phyloP scores from a whole-genome alignment of 805 yeast species.

The Phaffomyces opuntiae region DNA sequence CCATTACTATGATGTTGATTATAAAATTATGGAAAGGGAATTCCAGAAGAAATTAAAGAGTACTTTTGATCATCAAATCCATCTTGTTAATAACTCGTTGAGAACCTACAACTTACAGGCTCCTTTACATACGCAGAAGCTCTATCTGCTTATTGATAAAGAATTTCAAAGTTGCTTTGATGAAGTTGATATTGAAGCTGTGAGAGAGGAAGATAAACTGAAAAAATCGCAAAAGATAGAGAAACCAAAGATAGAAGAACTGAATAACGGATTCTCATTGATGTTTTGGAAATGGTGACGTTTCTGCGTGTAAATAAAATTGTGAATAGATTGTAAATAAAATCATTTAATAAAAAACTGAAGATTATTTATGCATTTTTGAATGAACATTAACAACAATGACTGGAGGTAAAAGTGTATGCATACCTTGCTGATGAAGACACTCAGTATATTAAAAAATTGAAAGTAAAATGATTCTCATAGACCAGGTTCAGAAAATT shows the following conservation, averaged over 20 bases:
- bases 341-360: no score
- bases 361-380: no score
- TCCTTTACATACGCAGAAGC: constrained; percentile 49
- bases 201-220: constrained; percentile 3
- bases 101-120: constrained; percentile 60
- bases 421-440: background rate
- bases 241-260: background rate
- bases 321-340: no score
- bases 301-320: background rate
- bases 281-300: constrained; percentile 6
- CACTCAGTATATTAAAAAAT: no score
- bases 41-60: constrained; percentile 13
- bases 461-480: no score
- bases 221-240: background rate
- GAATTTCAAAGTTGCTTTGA: constrained; percentile 37
- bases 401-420: no score
- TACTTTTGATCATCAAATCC: constrained; percentile 27
- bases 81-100: constrained; percentile 38
- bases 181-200: constrained; percentile 21
- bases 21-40: constrained; percentile 7
- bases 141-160: constrained; percentile 38
- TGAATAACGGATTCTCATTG: background rate
- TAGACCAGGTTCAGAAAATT: no score
- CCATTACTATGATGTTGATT: constrained; percentile 9
- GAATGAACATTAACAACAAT: no score